Conservation (phyloP, 495 filamentous ascomycete species). For the Penicillium bovifimosum region DNA sequence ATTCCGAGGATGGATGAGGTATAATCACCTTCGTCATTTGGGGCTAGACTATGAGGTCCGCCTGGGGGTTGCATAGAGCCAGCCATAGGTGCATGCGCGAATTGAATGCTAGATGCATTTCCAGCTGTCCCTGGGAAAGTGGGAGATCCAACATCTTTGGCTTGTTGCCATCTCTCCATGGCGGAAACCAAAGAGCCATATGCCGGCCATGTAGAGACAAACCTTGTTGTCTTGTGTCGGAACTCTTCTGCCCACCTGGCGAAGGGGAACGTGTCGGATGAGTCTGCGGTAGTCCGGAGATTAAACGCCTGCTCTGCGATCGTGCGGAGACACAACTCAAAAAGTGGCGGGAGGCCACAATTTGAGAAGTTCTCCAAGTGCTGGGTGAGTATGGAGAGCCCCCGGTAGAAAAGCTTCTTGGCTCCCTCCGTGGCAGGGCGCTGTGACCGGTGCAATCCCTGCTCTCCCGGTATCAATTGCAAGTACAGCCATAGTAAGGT, state of each 20-base stretch:
- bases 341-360: slow-evolving; percentile 44
- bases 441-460: slow-evolving; percentile 32
- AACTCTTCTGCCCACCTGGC: slow-evolving; percentile 36
- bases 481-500: slow-evolving; percentile 44
- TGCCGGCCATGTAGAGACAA: slow-evolving; percentile 33
- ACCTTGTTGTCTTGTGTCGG: slow-evolving; percentile 24
- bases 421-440: slow-evolving; percentile 38
- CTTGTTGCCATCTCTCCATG: slow-evolving; percentile 33
- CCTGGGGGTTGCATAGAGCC: slow-evolving; percentile 3
- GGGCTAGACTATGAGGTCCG: neutral
- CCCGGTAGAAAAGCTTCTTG: slow-evolving; percentile 41
- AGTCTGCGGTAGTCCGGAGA: slow-evolving; percentile 30
- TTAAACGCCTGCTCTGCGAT: slow-evolving; percentile 36
- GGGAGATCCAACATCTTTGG: slow-evolving; percentile 14
- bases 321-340: slow-evolving; percentile 38
- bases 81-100: neutral
- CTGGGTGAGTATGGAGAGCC: slow-evolving; percentile 39
- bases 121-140: slow-evolving; percentile 6
- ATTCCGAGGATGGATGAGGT: slow-evolving; percentile 35
- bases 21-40: slow-evolving; percentile 15
- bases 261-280: slow-evolving; percentile 34
- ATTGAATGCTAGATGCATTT: slow-evolving; percentile 3
- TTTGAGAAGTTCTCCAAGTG: slow-evolving; percentile 44
- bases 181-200: slow-evolving; percentile 30
- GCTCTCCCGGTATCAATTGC: slow-evolving; percentile 31